Evolutionary conservation across 83 land plant genomes (phyloP), one percentile per base, ranked within the genome.

Genomic region (Diphasiastrum complanatum): DNA sequence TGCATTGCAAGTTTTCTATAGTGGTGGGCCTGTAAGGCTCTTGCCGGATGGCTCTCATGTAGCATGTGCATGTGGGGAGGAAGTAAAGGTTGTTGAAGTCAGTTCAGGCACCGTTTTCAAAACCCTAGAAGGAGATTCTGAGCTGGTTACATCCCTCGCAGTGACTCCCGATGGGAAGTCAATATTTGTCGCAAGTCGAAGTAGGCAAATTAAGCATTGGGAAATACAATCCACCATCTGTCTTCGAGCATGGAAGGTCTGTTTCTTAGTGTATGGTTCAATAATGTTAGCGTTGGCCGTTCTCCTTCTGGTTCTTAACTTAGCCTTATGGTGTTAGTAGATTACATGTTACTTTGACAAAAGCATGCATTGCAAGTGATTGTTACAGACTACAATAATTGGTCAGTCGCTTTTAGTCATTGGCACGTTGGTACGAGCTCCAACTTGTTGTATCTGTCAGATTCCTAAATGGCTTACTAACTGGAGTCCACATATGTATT

Each of bases 171-270:
- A 54, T 28, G 58, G 58, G n/a, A 54, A 28, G 4, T 23, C 11
- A 5, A 28, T 54, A 10, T 54, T 54, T 25, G 4, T 33, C 33
- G 58, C 58, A 4, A 54, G 58, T n/a, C 33, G 58, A 5, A 54
- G 58, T n/a, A 5, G 24, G 16, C 58, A 54, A 28, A 33, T 54
- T 28, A 54, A 28, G 33, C 33, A 18, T 3, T 54, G 58, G 58
- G 33, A 54, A 25, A 14, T 54, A 18, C 33, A 4, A 4, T 25
- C 58, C 5, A 10, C 5, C 58, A 26, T 33, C 10, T 11, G n/a
- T 54, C 29, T 18, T 28, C 58, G 58, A 4, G 24, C 58, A 11
- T 54, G 58, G 58, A 54, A 54, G 58, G 58, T 54, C n/a, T n/a
- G n/a, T n/a, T n/a, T n/a, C n/a, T n/a, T n/a, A n/a, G n/a, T n/a